phyloP scores from a whole-genome alignment of 164 flowering plant species.

The Aristolochia californica region DNA sequence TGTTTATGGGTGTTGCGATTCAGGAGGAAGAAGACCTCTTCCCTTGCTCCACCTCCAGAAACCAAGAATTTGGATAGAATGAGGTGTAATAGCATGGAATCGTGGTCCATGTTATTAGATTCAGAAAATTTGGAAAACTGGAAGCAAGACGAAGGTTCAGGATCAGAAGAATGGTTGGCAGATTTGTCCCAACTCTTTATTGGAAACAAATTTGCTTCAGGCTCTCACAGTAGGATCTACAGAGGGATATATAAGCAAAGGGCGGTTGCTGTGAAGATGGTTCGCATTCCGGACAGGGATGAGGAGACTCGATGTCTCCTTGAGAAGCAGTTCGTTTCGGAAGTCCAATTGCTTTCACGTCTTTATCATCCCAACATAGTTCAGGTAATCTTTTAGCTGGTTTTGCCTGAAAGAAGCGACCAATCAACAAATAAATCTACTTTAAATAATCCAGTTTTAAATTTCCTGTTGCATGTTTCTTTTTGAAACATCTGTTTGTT shows the following conservation, averaged over 20 bases:
- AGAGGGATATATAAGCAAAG: constrained; percentile 93
- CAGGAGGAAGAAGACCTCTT: constrained; percentile 31
- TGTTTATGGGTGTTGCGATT: constrained; percentile 43
- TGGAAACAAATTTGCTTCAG: constrained; percentile 94
- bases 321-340: constrained; percentile 77
- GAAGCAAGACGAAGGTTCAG: constrained; percentile 43
- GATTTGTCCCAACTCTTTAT: constrained; percentile 91
- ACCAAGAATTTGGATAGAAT: constrained; percentile 52
- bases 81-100: constrained; percentile 86
- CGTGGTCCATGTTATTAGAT: constrained; percentile 93
- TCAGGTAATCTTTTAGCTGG: constrained; percentile 36
- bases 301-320: constrained; percentile 58
- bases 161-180: constrained; percentile 89
- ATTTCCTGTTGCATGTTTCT: neutral
- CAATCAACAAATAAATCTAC: too few species aligned
- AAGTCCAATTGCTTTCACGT: constrained; percentile 84
- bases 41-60: constrained; percentile 26
- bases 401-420: neutral
- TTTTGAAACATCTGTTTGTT: too few species aligned
- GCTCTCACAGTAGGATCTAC: constrained; percentile 86
- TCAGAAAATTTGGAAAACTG: constrained; percentile 51
- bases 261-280: constrained; percentile 97
- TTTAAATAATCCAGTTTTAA: neutral
- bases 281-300: constrained; percentile 61
- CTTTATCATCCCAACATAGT: constrained; percentile 86